phyloP scores from a whole-genome alignment of 768 basidiomycete species.

The Phaffia australis region DNA sequence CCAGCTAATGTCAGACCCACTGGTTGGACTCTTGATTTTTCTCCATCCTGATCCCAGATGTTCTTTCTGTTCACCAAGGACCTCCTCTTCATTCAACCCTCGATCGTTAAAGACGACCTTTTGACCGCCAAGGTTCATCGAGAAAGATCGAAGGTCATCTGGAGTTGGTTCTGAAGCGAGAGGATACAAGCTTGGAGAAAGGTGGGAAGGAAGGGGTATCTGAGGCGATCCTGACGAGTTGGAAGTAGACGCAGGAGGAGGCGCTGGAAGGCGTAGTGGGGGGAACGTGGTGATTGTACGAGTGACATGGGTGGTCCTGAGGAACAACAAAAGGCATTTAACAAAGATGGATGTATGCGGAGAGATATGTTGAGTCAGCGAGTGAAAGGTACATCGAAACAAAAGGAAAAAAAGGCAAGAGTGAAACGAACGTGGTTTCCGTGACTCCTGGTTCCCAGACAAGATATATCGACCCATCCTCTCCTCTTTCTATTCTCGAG shows the following conservation, averaged over 20 bases:
- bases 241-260: constrained; percentile 1
- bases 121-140: constrained; percentile 14
- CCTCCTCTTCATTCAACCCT: constrained; percentile 14
- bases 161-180: constrained; percentile 21
- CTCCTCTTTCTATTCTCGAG: too few relatives aligned
- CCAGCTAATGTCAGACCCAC: not conserved
- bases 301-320: constrained; percentile 21
- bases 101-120: constrained; percentile 17
- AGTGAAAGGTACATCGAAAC: too few relatives aligned
- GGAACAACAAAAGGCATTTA: not conserved
- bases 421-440: too few relatives aligned
- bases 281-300: constrained; percentile 24
- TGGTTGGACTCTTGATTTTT: not conserved
- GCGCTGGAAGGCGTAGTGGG: constrained; percentile 13
- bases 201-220: constrained; percentile 21
- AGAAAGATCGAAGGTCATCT: constrained; percentile 20
- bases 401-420: not conserved
- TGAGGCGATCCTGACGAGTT: not conserved
- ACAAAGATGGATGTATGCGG: too few relatives aligned
- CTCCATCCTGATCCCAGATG: not conserved
- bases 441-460: too few relatives aligned
- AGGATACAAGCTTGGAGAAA: constrained; percentile 14
- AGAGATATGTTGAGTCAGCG: too few relatives aligned
- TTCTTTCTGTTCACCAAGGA: not conserved
- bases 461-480: too few relatives aligned